Base-by-base conservation (phyloP, 1,139 yeast genomes). In the Candida sanyaensis region DNA sequence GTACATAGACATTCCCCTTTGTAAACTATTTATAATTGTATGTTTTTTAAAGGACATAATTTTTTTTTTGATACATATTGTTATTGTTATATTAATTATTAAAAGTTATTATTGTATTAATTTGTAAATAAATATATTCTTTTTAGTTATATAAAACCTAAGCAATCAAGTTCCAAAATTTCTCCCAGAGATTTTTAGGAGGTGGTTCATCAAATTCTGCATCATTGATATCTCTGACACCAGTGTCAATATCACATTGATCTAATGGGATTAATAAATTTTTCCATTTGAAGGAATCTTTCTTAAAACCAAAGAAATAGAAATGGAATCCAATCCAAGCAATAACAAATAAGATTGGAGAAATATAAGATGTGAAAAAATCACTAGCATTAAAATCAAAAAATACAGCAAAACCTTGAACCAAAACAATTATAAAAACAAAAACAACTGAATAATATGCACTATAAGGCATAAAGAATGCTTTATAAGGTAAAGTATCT, bases 361-460 rank as follows among this genome's bases (percentile, higher is more conserved):
- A 84, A 43, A 86, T 68, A 59, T 86, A 86, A n/a, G 86, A 78
- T 17, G 88, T 80, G 63, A 85, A 81, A 69, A 86, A 86, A 42
- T 69, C 70, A 5, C 80, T 61, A 1, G 78, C 87, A 43, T 68
- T 72, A 59, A 86, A 74, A 40, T 69, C 72, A 46, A 78, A 82
- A 69, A 85, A 86, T 1, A 80, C 81, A 1, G 73, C 66, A 66
- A 80, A 88, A 28, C 96, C 96, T 68, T 88, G 92, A 52, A 88
- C 75, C 56, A 87, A 71, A 32, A 81, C 80, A 54, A 86, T 71
- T 31, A 85, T 68, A 43, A 79, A 60, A 49, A 80, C 69, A 49
- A 82, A 69, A 46, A 73, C 62, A 7, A 79, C 69, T 10, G 87
- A 77, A 59, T 84, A 83, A 64, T 79, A 81, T 3, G 90, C 84